Evolutionary conservation across 805 yeast genomes (phyloP).

Genomic region (Kodamaea kaohsiungensis): DNA sequence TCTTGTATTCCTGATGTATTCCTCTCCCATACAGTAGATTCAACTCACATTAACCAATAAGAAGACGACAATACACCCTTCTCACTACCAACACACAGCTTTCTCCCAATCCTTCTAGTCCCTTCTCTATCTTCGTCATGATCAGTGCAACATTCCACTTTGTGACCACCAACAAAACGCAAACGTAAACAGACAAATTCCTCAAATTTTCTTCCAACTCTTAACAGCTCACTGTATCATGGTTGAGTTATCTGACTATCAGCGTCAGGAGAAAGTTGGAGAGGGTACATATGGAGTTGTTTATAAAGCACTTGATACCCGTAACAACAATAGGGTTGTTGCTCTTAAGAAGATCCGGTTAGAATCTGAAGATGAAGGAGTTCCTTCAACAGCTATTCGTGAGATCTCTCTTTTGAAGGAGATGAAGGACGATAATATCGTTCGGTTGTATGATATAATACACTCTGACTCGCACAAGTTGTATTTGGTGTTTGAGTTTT

Average conservation of each 20-base stretch:
- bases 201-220: background rate
- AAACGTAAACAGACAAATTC: slow-evolving; percentile 2
- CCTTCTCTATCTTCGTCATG: background rate
- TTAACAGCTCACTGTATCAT: slow-evolving; percentile 31
- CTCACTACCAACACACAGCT: background rate
- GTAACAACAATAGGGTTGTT: slow-evolving; percentile 89
- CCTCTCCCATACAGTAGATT: no score
- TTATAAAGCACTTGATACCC: slow-evolving; percentile 88
- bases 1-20: no score
- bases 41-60: no score
- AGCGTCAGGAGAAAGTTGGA: slow-evolving; percentile 93
- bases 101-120: background rate
- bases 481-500: slow-evolving; percentile 88
- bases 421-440: slow-evolving; percentile 90
- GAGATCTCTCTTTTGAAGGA: slow-evolving; percentile 94
- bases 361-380: slow-evolving; percentile 97
- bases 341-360: slow-evolving; percentile 93
- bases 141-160: background rate
- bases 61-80: no score
- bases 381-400: slow-evolving; percentile 96
- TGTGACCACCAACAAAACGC: background rate
- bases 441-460: slow-evolving; percentile 87
- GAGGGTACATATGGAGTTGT: slow-evolving; percentile 99
- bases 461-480: slow-evolving; percentile 93
- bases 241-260: slow-evolving; percentile 90